Evolutionary conservation across 140 eudicot species (phyloP).

Genomic region (Erigeron philadelphicus): DNA sequence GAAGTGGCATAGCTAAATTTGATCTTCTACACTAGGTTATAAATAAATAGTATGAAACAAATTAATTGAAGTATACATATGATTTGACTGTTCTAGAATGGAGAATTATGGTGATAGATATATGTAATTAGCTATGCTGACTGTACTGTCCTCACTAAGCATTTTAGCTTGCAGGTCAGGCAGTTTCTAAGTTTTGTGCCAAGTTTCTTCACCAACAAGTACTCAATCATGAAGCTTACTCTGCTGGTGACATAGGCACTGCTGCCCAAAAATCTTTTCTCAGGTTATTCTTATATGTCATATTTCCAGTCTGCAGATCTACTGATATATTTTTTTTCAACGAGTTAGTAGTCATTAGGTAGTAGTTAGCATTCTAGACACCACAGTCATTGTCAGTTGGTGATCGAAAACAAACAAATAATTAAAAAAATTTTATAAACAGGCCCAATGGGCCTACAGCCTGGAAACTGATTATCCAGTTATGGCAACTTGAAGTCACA

Average conservation of each 20-base stretch:
- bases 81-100: background rate
- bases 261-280: slow-evolving; percentile 74
- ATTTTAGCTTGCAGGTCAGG: slow-evolving; percentile 55
- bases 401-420: too few relatives aligned
- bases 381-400: too few relatives aligned
- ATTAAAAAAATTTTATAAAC: too few relatives aligned
- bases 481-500: background rate
- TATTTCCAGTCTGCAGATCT: background rate
- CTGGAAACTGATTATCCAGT: background rate
- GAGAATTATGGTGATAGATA: background rate
- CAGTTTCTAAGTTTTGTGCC: slow-evolving; percentile 91
- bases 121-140: slow-evolving; percentile 12
- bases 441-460: too few relatives aligned
- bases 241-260: slow-evolving; percentile 67
- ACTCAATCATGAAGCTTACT: slow-evolving; percentile 66
- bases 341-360: too few relatives aligned
- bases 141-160: slow-evolving; percentile 14
- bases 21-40: slow-evolving; percentile 14
- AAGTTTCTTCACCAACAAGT: slow-evolving; percentile 90
- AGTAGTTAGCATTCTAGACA: too few relatives aligned
- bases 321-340: background rate
- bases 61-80: too few relatives aligned
- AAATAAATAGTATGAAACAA: background rate
- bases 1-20: background rate
- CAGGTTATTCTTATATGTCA: slow-evolving; percentile 46